Base-by-base conservation (phyloP, 768 basidiomycete genomes). In the Amyloporia xantha region DNA sequence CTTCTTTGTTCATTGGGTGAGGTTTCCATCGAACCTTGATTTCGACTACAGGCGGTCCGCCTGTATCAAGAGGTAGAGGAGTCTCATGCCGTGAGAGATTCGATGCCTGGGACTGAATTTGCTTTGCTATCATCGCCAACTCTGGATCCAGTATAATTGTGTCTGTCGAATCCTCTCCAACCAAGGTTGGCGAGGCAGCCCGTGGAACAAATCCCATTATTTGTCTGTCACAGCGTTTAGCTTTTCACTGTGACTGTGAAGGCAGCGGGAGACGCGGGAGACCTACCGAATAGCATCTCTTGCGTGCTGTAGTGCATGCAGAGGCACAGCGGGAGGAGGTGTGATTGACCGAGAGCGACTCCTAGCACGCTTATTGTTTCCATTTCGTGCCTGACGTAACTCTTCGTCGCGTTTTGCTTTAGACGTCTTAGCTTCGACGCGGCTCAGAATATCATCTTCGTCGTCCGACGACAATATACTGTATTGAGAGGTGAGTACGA, bases 291-390 rank as follows among this genome's bases (percentile, higher is more conserved):
- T 76, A 15, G 86, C 64, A 28, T 75, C 68, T 35, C 74, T 75
- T 12, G 84, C 81, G 47, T 72, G 71, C 55, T 77, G 72, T 1
- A 82, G 67, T 48, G 80, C 74, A 25, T 77, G 68, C 9, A 65
- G 59, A 2, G 83, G 68, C 12, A 89, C 63, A 28, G 69, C 71
- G 0, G 87, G 88, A 4, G 87, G 87, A 2, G 88, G 87, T 0
- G 87, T 91, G 33, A 90, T 75, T 3, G 87, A 91, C 20, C 72
- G 68, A 25, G 85, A 88, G 33, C 81, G 80, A 60, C 78, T 82
- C 39, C 81, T 74, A 35, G 67, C 57, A 33, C 73, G 66, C 48
- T 72, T 68, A 19, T 43, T 50, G n/a, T 41, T 52, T 33, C 41
- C 28, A 10, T 48, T 24, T 13, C 7, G 15, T 33, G 30, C 9